A percentile compares a stretch with the other conserved stretches of the same genome.
These are phyloP conservation scores for Anisogramma anomala DNA, from an alignment of 2,329 filamentous ascomycete species.

Conservation along the genomic window DNA sequence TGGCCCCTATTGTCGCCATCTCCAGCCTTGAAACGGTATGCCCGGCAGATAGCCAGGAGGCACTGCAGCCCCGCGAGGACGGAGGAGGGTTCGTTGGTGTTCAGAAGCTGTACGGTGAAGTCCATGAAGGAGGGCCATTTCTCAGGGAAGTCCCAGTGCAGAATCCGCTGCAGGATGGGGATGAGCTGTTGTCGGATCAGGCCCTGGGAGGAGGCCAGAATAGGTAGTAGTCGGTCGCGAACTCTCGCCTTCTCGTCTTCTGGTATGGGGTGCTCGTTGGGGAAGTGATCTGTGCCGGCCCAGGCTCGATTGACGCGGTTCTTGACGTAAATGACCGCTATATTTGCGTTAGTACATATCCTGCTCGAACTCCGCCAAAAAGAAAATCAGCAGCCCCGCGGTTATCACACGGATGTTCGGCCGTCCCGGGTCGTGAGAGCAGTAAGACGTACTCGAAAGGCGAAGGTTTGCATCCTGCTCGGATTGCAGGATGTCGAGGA, in stretches of 20 bases:
- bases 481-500: conserved; percentile 78
- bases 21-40: conserved; percentile 81
- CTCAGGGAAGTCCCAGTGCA: conserved; percentile 88
- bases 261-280: conserved; percentile 62
- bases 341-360: conserved; percentile 10
- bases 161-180: conserved; percentile 87
- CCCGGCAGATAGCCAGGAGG: conserved; percentile 83
- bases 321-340: conserved; percentile 95
- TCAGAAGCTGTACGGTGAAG: conserved; percentile 78
- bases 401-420: too few relatives aligned
- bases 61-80: conserved; percentile 93
- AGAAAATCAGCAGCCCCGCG: not conserved
- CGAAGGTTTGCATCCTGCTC: conserved; percentile 79
- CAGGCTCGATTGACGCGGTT: conserved; percentile 92
- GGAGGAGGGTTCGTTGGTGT: conserved; percentile 72
- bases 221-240: conserved; percentile 76
- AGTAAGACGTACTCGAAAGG: conserved; percentile 67
- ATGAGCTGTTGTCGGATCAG: conserved; percentile 86
- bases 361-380: conserved; percentile 6
- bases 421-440: too few relatives aligned
- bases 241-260: conserved; percentile 85
- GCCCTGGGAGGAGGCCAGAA: conserved; percentile 68
- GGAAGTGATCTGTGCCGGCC: conserved; percentile 64
- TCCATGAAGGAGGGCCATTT: conserved; percentile 93
- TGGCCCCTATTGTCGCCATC: conserved; percentile 68